Evolutionary conservation across 202 grass and related monocot species (phyloP), one percentile per base, ranked within the genome.

Genomic region (Hordeum pubiflorum): DNA sequence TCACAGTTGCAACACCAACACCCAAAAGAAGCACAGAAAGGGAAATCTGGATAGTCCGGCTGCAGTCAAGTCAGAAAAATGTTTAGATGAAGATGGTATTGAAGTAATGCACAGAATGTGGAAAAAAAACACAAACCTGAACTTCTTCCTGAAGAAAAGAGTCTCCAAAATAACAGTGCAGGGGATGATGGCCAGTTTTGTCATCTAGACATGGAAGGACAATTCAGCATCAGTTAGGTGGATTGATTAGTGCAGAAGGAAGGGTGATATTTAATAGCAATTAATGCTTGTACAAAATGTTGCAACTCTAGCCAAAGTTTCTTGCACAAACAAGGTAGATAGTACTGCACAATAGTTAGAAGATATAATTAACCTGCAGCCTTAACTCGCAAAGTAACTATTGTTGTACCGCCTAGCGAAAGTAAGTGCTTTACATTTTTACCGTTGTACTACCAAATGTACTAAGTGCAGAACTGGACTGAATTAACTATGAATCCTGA

Each of bases 111-210:
- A 81, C 48, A 70, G 58, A 60, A 86, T 75, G n/a, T 79, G 39
- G 52, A 57, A 20, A 58, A 63, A 56, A 20, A 79, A 81, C 57
- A 82, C 86, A 86, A 59, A 98, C 96, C 96, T 99, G 86, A 99
- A 99, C 72, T 96, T 96, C 85, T 99, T 99, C 65, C 79, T 80
- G 78, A 99, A 96, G 89, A 99, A 96, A 85, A 96, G 90, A 78
- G 92, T 99, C 89, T 99, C 96, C 79, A 99, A 85, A 74, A 99
- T 88, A 82, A 99, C 96, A 81, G 96, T 99, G 82, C 92, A 99
- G 29, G 96, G 96, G 79, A 99, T 96, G 74, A 99, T 99, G 18
- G 92, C 96, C 74, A 99, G 72, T 81, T 99, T 99, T 41, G 96
- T 99, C 96, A 99, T 99, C 92, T 99, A 89, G 60, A 93, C 26